These are phyloP conservation scores for Taphrina deformans DNA, from an alignment of 1,139 yeast species.

Conservation along the genomic window DNA sequence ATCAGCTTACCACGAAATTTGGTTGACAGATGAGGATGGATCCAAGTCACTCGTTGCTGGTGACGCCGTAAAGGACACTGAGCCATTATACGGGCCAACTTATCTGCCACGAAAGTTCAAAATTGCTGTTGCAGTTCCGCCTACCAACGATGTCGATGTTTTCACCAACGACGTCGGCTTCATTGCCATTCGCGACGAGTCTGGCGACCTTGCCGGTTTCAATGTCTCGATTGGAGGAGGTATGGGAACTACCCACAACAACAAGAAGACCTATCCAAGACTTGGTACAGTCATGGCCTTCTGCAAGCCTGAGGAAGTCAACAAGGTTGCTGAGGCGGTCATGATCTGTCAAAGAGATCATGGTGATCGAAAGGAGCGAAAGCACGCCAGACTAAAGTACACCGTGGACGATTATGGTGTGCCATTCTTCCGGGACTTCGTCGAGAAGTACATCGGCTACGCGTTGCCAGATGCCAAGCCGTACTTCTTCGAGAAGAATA, in stretches of 20 bases:
- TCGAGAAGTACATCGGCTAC: conserved; percentile 80
- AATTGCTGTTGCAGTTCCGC: conserved; percentile 92
- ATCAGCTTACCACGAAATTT: conserved; percentile 94
- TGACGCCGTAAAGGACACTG: conserved; percentile 58
- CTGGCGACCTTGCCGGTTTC: conserved; percentile 63
- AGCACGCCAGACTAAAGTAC: conserved; percentile 96
- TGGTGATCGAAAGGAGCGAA: conserved; percentile 95
- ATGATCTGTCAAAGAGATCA: conserved; percentile 92
- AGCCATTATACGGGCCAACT: conserved; percentile 82
- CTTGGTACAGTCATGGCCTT: conserved; percentile 86
- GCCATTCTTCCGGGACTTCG: conserved; percentile 73
- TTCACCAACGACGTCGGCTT: conserved; percentile 94
- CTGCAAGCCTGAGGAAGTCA: conserved; percentile 65
- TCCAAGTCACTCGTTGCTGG: conserved; percentile 82
- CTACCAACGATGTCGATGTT: conserved; percentile 94
- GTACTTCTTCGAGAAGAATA: conserved; percentile 78
- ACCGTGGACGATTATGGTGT: conserved; percentile 91
- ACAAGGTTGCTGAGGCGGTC: conserved; percentile 81
- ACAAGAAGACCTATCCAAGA: conserved; percentile 94
- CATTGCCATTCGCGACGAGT: conserved; percentile 77
- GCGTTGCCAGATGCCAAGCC: conserved; percentile 68
- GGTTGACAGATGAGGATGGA: conserved; percentile 83
- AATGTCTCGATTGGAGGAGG: conserved; percentile 96
- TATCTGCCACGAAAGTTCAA: conserved; percentile 96
- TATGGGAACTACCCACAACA: conserved; percentile 97